A percentile compares a stretch with the other conserved stretches of the same genome.
Conservation (phyloP, 352 stramenopile species). For the Pythium phragmiticola region DNA sequence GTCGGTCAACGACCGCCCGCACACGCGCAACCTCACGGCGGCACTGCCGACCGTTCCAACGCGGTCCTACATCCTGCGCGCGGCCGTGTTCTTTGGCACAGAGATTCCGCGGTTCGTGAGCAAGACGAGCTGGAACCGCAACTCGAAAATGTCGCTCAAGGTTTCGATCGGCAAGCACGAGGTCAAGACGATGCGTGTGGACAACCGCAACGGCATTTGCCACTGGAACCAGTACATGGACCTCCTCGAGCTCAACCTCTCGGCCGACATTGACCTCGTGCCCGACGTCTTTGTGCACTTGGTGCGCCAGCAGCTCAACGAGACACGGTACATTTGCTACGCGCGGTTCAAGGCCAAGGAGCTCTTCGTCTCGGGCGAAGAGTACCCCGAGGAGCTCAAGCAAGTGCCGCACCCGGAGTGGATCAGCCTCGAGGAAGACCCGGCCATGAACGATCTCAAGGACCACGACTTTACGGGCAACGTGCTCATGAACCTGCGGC, state of each 20-base stretch:
- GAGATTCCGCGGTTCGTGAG: slow-evolving; percentile 78
- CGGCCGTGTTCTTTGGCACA: slow-evolving; percentile 70
- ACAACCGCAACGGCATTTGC: slow-evolving; percentile 75
- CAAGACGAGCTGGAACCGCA: slow-evolving; percentile 65
- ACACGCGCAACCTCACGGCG: slow-evolving; percentile 59
- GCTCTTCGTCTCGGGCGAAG: slow-evolving; percentile 45
- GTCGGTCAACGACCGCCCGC: slow-evolving; percentile 62
- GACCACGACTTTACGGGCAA: slow-evolving; percentile 86
- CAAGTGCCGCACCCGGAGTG: slow-evolving; percentile 55
- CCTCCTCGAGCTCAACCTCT: slow-evolving; percentile 51
- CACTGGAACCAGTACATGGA: slow-evolving; percentile 82
- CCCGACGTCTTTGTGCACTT: slow-evolving; percentile 84
- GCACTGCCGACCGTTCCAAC: slow-evolving; percentile 32
- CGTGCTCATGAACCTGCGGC: slow-evolving; percentile 71
- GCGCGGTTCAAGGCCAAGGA: slow-evolving; percentile 72
- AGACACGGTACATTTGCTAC: slow-evolving; percentile 74
- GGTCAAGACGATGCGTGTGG: slow-evolving; percentile 46
- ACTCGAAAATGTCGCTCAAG: slow-evolving; percentile 72
- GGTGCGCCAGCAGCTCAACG: slow-evolving; percentile 52
- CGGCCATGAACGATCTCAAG: slow-evolving; percentile 72
- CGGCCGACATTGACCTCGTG: slow-evolving; percentile 65
- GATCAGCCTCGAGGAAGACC: slow-evolving; percentile 75
- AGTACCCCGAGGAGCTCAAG: slow-evolving; percentile 29
- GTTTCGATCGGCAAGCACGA: slow-evolving; percentile 64
- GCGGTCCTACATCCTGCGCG: slow-evolving; percentile 59